phyloP scores from a whole-genome alignment of 2,329 filamentous ascomycete genomes.

The Parafenestella ontariensis region DNA sequence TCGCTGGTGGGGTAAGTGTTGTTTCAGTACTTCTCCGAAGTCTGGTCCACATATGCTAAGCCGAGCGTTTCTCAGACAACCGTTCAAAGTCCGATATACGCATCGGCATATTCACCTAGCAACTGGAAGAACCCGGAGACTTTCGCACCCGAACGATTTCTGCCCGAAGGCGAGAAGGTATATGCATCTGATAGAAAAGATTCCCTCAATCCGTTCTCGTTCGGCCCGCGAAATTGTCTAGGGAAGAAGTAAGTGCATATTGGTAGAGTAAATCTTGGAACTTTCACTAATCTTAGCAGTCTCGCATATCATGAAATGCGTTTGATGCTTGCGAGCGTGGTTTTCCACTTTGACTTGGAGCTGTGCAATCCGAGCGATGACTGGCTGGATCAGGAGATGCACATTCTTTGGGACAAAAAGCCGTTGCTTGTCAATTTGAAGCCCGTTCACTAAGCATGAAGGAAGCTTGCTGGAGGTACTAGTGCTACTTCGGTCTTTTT shows the following conservation, averaged over 20 bases:
- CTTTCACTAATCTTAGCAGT: constrained; percentile 6
- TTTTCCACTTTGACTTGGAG: constrained; percentile 37
- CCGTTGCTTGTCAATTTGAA: constrained; percentile 18
- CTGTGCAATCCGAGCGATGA: constrained; percentile 3
- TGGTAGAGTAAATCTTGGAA: neutral
- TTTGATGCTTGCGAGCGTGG: constrained; percentile 31
- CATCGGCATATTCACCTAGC: neutral
- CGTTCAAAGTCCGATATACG: neutral
- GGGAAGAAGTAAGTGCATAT: constrained; percentile 41
- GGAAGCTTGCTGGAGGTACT: neutral
- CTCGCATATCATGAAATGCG: constrained; percentile 46
- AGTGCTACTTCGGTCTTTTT: too few species aligned
- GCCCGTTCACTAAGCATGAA: constrained; percentile 1
- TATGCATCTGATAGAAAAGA: constrained; percentile 32
- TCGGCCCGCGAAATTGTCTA: constrained; percentile 39
- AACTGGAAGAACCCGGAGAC: constrained; percentile 21
- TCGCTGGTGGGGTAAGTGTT: constrained; percentile 39
- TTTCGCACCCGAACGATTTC: constrained; percentile 44
- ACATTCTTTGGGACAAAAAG: constrained; percentile 23
- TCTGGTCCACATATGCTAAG: neutral
- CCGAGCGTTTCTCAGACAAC: neutral
- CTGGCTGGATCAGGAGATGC: constrained; percentile 13
- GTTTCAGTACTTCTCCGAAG: too few species aligned
- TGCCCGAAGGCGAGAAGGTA: constrained; percentile 23
- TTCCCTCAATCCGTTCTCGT: constrained; percentile 32